These are phyloP conservation scores for Colletotrichum lentis DNA, from an alignment of 2,329 filamentous ascomycete genomes.

Conservation along the genomic window DNA sequence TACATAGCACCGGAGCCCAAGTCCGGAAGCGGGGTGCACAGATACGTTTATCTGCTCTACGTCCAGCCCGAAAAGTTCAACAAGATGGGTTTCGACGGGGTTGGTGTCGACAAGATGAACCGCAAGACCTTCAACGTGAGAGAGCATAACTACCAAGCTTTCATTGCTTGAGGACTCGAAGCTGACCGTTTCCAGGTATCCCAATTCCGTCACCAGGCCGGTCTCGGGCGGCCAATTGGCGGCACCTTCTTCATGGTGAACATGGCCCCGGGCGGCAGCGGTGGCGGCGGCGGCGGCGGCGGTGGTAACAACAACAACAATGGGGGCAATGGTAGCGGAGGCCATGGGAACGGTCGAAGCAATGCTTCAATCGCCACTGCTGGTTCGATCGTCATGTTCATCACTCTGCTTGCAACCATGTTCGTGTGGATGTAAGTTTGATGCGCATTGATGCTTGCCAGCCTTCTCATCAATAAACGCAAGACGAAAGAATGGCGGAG, in stretches of 20 bases:
- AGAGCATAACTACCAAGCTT: neutral
- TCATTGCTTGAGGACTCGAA: rapidly evolving
- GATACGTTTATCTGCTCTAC: constrained; percentile 44
- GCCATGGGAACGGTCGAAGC: constrained; percentile 23
- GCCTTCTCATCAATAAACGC: neutral
- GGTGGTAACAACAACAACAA: constrained; percentile 14
- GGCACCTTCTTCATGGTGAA: constrained; percentile 44
- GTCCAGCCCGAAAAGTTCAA: constrained; percentile 42
- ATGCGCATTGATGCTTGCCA: neutral
- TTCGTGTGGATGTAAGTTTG: constrained; percentile 31
- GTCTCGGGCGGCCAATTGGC: constrained; percentile 43
- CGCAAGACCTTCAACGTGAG: constrained; percentile 43
- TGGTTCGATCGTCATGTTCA: constrained; percentile 25
- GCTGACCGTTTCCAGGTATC: neutral
- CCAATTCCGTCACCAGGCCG: constrained; percentile 21
- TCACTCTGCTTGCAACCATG: constrained; percentile 29
- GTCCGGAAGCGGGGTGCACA: constrained; percentile 42
- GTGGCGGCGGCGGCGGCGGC: constrained; percentile 6
- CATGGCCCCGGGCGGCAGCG: constrained; percentile 31
- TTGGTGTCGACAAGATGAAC: constrained; percentile 39
- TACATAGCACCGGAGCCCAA: constrained; percentile 41
- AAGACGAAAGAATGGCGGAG: neutral
- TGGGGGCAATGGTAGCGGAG: neutral
- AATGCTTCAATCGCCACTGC: constrained; percentile 23
- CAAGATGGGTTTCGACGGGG: constrained; percentile 41